Conservation (phyloP, 352 stramenopile species). For the Pythium monospermum region DNA sequence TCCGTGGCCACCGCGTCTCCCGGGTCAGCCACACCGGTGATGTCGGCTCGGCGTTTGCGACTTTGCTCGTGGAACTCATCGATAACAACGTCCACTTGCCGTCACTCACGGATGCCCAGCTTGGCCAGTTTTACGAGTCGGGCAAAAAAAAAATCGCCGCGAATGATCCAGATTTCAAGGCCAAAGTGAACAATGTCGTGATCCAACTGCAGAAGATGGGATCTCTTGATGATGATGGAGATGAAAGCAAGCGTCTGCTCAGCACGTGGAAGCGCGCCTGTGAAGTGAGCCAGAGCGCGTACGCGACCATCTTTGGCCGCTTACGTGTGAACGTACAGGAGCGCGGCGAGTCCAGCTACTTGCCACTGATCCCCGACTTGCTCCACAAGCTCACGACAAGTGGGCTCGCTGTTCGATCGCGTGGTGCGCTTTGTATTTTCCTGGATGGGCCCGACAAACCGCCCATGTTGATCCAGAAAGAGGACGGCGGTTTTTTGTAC, state of each 20-base stretch:
- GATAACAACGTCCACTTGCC: constrained; percentile 40
- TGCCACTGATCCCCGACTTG: constrained; percentile 42
- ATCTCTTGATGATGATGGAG: constrained; percentile 16
- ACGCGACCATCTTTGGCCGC: constrained; percentile 57
- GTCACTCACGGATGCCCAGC: constrained; percentile 48
- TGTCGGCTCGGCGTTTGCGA: constrained; percentile 71
- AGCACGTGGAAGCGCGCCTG: constrained; percentile 60
- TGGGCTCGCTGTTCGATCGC: constrained; percentile 48
- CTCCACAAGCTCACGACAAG: constrained; percentile 38
- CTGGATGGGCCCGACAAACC: constrained; percentile 62
- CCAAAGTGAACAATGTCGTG: constrained; percentile 58
- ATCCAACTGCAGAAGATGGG: constrained; percentile 70
- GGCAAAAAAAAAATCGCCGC: constrained; percentile 45
- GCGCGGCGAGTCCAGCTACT: constrained; percentile 76
- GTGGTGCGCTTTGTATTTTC: constrained; percentile 69
- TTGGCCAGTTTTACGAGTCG: constrained; percentile 65
- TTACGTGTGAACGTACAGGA: constrained; percentile 61
- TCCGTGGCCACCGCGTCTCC: constrained; percentile 61
- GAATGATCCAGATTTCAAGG: constrained; percentile 48
- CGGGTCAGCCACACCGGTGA: constrained; percentile 78
- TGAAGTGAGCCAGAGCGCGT: constrained; percentile 64
- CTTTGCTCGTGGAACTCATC: constrained; percentile 67
- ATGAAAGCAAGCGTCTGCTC: constrained; percentile 16
- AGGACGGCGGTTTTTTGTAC: constrained; percentile 77
- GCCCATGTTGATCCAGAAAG: constrained; percentile 80